Evolutionary conservation across 495 filamentous ascomycete genomes (phyloP), one percentile per base, ranked within the genome.

Genomic region (Tuber calosporum): DNA sequence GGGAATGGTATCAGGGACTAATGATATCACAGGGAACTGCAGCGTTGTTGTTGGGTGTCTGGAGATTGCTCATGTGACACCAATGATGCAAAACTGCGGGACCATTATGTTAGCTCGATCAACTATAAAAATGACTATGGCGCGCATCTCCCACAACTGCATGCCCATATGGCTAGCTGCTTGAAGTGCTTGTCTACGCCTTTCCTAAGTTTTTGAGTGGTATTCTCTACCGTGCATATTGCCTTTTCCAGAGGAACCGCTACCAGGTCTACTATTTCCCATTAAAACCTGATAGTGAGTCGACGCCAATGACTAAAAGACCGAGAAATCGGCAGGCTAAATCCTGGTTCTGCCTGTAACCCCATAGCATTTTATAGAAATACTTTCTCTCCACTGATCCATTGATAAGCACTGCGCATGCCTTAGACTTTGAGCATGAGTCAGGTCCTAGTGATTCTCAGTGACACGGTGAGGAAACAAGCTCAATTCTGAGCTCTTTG

Each of bases 21-120:
- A 73, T 17, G 66, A 26, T 17, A 36, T 38, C 13, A 6, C 48
- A 73, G 70, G 90, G 89, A 79, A 97, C 96, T 66, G 94, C 94
- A 58, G 95, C 95, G 72, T 83, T 99, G 83, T 87, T 97, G 83
- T 86, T 98, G 81, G 94, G 95, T 93, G 93, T 92, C 81, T 98
- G 94, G 94, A 88, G 94, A 78, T 85, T 98, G 82, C 89, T 98
- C 80, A 85, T 85, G 83, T 86, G 78, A 83, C 30, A 30, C 53
- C n/a, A 11, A 11, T 62, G n/a, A 30, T 62, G 11, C 53, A 30
- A 30, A 62, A 30, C 53, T 62, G 53, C 22, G 45, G 45, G 42
- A 22, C n/a, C n/a, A 53, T 53, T 53, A 20, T 9, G 45, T 53
- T 26, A 7, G 45, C 45, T n/a, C 22, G 8, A 3, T 53, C 26